Base-by-base conservation (phyloP, 1,284 basidiomycete species). In the Irpex sp. region DNA sequence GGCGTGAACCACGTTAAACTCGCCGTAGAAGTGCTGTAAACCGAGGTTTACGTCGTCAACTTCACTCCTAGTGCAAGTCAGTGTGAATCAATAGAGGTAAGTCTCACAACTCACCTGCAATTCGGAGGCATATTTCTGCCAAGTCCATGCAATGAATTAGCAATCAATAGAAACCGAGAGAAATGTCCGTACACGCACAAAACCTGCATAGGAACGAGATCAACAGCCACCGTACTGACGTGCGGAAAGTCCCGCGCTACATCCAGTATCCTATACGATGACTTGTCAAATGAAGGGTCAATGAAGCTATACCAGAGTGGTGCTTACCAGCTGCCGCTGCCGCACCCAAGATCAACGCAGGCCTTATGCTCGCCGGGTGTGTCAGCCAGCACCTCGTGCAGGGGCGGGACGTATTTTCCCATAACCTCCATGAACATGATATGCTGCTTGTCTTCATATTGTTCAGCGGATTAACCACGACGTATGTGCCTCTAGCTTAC, bases 1-100 rank as follows among this genome's bases (percentile, higher is more conserved):
- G 35, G 83, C 81, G 69, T 92, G 90, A 0, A 90, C 86, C 26
- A 89, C 85, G 68, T 92, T 83, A 74, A 92, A 93, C 59, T 86
- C 81, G 5, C 85, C 86, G 68, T 87, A 90, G 70, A 88, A 92
- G 74, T 93, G 91, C 67, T 90, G 87, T 11, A 93, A 78, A 1
- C 90, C 90, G 17, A 92, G 83, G 74, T 92, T 92, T 69, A 92
- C 85, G 73, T 93, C 90, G 73, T 93, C 91, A 5, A 92, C 83
- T 74, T 93, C 90, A 68, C 86, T 89, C 77, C 90, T 90, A 69
- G 37, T 69, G 63, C 49, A 53, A 53, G 8, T 11, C 43, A 26
- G 19, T 15, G 15, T 57, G 47, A 61, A 61, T 60, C 37, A 17
- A 49, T 51, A 59, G 47, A 64, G 17, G 9, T 33, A 55, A 3